Conservation (phyloP, 768 basidiomycete genomes). For the Leccinum subgranulosum region DNA sequence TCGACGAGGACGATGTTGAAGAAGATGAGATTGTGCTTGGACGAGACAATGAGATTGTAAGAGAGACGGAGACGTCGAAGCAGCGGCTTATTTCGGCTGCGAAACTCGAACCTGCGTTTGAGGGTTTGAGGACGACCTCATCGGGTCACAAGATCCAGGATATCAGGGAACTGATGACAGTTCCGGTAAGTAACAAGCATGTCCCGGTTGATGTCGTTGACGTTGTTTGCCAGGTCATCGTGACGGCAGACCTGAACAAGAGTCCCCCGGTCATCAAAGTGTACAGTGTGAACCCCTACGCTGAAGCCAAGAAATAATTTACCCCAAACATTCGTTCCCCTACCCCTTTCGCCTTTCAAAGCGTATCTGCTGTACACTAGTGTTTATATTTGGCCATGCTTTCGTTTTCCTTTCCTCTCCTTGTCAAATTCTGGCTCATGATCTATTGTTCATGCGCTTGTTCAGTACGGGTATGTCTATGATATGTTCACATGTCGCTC, state of each 20-base stretch:
- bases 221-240: conserved; percentile 64
- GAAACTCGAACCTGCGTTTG: conserved; percentile 75
- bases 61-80: conserved; percentile 59
- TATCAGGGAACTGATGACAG: conserved; percentile 88
- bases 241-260: conserved; percentile 93
- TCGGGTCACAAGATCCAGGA: conserved; percentile 95
- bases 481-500: conserved; percentile 23
- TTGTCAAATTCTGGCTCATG: conserved; percentile 27
- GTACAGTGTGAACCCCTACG: conserved; percentile 92
- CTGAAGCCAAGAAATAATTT: conserved; percentile 44
- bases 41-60: conserved; percentile 41
- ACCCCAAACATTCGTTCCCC: conserved; percentile 3
- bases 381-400: conserved; percentile 28
- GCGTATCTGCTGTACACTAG: conserved; percentile 30
- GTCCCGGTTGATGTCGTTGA: conserved; percentile 2
- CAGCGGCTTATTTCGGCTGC: conserved; percentile 77
- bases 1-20: conserved; percentile 82
- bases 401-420: conserved; percentile 28
- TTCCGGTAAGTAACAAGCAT: conserved; percentile 64
- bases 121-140: conserved; percentile 69
- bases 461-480: conserved; percentile 30
- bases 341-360: conserved; percentile 2
- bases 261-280: conserved; percentile 97
- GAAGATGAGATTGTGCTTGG: conserved; percentile 81
- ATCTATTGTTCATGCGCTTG: conserved; percentile 26